These are phyloP conservation scores for Endocalyx cinctus DNA, from an alignment of 2,329 filamentous ascomycete genomes.

Conservation along the genomic window DNA sequence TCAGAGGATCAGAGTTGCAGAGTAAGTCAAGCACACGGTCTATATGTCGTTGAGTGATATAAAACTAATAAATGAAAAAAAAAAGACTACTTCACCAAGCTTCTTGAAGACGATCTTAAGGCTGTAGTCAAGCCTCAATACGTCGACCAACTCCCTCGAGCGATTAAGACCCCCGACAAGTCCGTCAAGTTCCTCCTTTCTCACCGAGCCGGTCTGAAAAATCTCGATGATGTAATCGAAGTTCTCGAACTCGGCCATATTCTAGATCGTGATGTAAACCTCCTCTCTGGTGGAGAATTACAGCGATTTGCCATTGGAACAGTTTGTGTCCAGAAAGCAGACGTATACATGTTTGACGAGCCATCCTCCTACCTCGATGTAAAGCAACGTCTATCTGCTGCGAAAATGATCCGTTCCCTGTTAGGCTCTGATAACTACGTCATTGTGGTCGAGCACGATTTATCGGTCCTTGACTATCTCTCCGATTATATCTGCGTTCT, in stretches of 20 bases:
- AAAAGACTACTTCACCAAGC: slow-evolving; percentile 97
- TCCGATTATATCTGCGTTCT: slow-evolving; percentile 98
- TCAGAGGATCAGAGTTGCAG: slow-evolving; percentile 94
- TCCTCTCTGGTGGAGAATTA: slow-evolving; percentile 93
- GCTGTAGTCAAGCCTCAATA: slow-evolving; percentile 99
- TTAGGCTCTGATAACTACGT: slow-evolving; percentile 89
- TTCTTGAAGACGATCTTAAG: slow-evolving; percentile 94
- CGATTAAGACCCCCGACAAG: slow-evolving; percentile 77
- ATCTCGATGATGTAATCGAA: slow-evolving; percentile 77
- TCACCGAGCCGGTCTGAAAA: slow-evolving; percentile 69
- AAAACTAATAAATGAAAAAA: too few relatives aligned
- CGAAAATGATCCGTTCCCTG: slow-evolving; percentile 85
- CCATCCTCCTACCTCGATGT: slow-evolving; percentile 99
- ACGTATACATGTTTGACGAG: slow-evolving; percentile 99
- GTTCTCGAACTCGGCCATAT: slow-evolving; percentile 85
- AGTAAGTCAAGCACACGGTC: slow-evolving; percentile 53
- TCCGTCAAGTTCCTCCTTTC: slow-evolving; percentile 75
- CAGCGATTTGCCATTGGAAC: slow-evolving; percentile 97
- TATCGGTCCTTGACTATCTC: slow-evolving; percentile 96
- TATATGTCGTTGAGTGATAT: not conserved
- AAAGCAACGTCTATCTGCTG: slow-evolving; percentile 93
- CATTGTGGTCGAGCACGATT: slow-evolving; percentile 98
- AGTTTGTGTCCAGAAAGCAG: slow-evolving; percentile 91
- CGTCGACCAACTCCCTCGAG: slow-evolving; percentile 95
- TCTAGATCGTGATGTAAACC: slow-evolving; percentile 82